These are phyloP conservation scores for Ajuga reptans DNA, from an alignment of 305 asterid species.

Conservation along the genomic window DNA sequence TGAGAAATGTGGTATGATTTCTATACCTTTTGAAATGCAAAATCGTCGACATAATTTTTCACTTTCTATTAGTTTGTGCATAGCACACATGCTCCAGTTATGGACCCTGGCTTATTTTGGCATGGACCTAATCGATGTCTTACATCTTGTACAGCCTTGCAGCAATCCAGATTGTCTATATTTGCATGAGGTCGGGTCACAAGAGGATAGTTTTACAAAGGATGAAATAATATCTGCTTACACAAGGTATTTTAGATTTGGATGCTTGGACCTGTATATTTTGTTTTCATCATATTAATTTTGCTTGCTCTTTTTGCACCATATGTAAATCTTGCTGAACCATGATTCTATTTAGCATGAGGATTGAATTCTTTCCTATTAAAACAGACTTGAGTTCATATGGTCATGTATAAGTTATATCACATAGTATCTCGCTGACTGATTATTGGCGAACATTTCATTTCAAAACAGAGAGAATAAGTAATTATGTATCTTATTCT, in stretches of 20 bases:
- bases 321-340: background rate
- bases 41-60: background rate
- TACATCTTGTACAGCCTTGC: slow-evolving; percentile 71
- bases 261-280: background rate
- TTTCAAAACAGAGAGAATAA: background rate
- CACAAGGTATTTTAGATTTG: slow-evolving; percentile 51
- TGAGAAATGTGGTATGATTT: slow-evolving; percentile 73
- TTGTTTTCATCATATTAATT: background rate
- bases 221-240: slow-evolving; percentile 87
- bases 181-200: slow-evolving; percentile 84
- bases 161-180: slow-evolving; percentile 86
- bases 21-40: slow-evolving; percentile 13
- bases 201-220: slow-evolving; percentile 87
- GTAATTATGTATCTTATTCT: background rate
- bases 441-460: background rate
- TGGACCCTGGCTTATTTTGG: slow-evolving; percentile 10
- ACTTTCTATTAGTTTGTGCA: background rate
- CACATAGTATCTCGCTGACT: background rate
- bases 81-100: background rate
- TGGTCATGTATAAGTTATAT: background rate
- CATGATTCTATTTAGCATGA: background rate
- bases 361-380: background rate
- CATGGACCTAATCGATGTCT: slow-evolving; percentile 11
- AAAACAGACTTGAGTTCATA: background rate
- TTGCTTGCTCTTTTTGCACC: background rate